A percentile compares a stretch with the other conserved stretches of the same genome.
phyloP scores from a whole-genome alignment of 2,329 filamentous ascomycete species.

The Nectriaceae sp. region DNA sequence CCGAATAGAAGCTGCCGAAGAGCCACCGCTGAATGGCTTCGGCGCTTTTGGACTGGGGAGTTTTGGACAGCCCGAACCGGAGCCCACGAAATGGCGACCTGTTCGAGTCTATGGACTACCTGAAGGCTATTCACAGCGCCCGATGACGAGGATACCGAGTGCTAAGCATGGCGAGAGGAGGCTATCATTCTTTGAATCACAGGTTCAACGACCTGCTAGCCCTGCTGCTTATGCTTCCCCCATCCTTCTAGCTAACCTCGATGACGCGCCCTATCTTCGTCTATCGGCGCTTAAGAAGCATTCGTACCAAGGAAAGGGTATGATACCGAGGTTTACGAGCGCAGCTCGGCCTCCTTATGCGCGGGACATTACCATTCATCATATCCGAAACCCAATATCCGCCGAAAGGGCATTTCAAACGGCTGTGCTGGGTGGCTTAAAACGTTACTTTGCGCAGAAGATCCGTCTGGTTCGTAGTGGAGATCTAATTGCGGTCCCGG shows the following conservation, averaged over 20 bases:
- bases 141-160: constrained; percentile 61
- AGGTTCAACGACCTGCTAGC: constrained; percentile 60
- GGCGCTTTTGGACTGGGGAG: constrained; percentile 69
- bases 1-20: constrained; percentile 74
- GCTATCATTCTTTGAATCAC: constrained; percentile 67
- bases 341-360: constrained; percentile 60
- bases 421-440: constrained; percentile 81
- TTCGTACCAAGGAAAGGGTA: constrained; percentile 50
- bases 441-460: constrained; percentile 83
- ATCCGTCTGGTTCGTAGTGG: constrained; percentile 81
- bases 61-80: constrained; percentile 55
- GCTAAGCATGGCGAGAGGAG: constrained; percentile 54
- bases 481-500: constrained; percentile 84
- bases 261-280: constrained; percentile 75
- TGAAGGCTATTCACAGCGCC: constrained; percentile 66
- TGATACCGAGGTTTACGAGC: constrained; percentile 57
- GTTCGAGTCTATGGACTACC: constrained; percentile 88
- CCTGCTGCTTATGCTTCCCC: constrained; percentile 78
- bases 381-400: constrained; percentile 85
- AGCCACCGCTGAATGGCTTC: constrained; percentile 68
- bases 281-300: constrained; percentile 68
- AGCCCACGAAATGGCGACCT: constrained; percentile 72
- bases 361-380: constrained; percentile 81
- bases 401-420: constrained; percentile 85
- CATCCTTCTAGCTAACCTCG: constrained; percentile 82